Evolutionary conservation across 257 asterid species (phyloP).

Genomic region (Lantana camara): DNA sequence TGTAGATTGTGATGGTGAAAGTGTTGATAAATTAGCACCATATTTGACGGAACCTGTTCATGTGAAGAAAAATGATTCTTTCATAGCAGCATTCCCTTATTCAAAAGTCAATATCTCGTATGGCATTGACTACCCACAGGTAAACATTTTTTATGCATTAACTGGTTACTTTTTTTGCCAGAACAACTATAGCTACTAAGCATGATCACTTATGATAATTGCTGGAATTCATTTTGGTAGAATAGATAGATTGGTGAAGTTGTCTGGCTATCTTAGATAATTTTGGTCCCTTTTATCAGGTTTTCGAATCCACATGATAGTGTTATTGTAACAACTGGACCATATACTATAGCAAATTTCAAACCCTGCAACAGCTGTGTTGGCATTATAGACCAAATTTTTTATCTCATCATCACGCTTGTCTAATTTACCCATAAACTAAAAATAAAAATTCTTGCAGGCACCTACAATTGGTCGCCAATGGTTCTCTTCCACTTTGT

Average conservation of each 20-base stretch:
- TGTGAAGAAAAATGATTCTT: slow-evolving; percentile 69
- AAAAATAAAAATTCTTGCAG: slow-evolving; percentile 50
- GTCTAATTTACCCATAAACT: not conserved
- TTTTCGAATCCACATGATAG: not conserved
- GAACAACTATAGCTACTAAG: not conserved
- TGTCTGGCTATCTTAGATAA: not conserved
- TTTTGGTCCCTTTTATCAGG: slow-evolving; percentile 1
- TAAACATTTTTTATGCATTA: slow-evolving; percentile 22
- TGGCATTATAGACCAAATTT: not conserved
- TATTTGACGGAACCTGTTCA: slow-evolving; percentile 64
- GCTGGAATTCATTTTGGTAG: slow-evolving; percentile 23
- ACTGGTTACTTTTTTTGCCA: not conserved
- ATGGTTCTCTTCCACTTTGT: slow-evolving; percentile 70
- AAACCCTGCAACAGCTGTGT: not conserved
- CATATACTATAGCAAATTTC: too few species aligned
- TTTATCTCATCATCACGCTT: slow-evolving; percentile 16
- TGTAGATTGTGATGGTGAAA: slow-evolving; percentile 52
- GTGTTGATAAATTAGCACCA: slow-evolving; percentile 72
- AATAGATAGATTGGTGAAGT: slow-evolving; percentile 10
- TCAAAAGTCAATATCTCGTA: slow-evolving; percentile 57
- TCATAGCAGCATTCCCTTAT: slow-evolving; percentile 78
- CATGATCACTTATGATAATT: slow-evolving; percentile 5
- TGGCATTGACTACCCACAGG: slow-evolving; percentile 91
- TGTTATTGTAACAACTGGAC: too few species aligned
- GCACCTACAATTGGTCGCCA: slow-evolving; percentile 85